A percentile compares a stretch with the other conserved stretches of the same genome.
Conservation (phyloP, 2,329 filamentous ascomycete species). For the Plectosphaerella cucumerina region DNA sequence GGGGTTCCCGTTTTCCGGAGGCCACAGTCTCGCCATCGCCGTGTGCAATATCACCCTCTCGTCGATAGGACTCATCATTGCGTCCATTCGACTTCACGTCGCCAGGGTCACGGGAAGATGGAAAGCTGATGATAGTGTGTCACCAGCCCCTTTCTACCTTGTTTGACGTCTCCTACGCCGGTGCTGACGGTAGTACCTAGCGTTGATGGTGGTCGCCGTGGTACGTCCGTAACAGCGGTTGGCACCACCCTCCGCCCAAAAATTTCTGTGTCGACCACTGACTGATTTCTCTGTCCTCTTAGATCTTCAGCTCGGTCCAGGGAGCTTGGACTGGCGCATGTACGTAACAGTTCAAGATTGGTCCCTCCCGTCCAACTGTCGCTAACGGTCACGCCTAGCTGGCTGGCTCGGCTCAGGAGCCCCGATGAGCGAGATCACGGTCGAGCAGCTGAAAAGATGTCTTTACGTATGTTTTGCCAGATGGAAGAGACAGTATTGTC, state of each 20-base stretch:
- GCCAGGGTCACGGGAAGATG: not conserved
- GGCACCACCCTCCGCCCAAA: not conserved
- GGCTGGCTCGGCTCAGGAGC: not conserved
- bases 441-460: not conserved
- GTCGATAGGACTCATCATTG: not conserved
- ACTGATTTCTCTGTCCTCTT: not conserved
- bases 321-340: not conserved
- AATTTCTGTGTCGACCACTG: not conserved
- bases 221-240: not conserved
- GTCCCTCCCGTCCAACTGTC: not conserved
- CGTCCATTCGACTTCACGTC: not conserved
- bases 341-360: not conserved
- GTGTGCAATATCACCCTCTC: not conserved
- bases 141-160: not conserved
- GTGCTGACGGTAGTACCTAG: not conserved
- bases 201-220: not conserved
- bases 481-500: too few species aligned
- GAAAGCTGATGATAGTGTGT: not conserved
- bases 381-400: not conserved
- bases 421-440: not conserved
- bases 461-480: not conserved
- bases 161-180: too few species aligned
- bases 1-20: not conserved
- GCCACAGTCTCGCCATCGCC: not conserved
- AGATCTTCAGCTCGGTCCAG: not conserved